Conservation (phyloP, 2,329 filamentous ascomycete species). For the Cladosporium velox region DNA sequence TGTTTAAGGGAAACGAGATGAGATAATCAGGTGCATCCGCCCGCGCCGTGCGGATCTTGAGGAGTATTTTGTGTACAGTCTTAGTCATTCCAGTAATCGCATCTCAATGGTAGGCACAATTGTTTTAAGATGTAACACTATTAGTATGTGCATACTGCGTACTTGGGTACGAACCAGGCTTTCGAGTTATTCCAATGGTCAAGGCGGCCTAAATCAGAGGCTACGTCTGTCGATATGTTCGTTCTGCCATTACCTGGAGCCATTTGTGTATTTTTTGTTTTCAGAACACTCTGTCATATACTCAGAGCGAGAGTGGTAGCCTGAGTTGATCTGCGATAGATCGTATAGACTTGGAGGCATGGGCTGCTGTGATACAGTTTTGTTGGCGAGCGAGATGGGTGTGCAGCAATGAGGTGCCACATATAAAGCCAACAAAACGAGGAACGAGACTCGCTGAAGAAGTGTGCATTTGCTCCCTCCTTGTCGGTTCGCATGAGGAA, state of each 20-base stretch:
- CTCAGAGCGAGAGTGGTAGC: not conserved
- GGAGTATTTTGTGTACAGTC: not conserved
- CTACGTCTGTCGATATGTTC: not conserved
- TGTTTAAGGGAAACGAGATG: not conserved
- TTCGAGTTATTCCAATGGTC: not conserved
- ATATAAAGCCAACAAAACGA: not conserved
- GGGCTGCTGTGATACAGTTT: not conserved
- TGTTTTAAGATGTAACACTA: not conserved
- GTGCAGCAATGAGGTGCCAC: not conserved
- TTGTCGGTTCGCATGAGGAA: not conserved
- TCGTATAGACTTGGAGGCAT: not conserved
- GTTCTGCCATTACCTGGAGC: not conserved
- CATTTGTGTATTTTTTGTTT: not conserved
- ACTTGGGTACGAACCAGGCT: not conserved
- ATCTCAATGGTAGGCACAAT: not conserved
- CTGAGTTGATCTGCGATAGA: not conserved
- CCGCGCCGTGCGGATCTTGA: not conserved
- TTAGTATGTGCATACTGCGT: not conserved
- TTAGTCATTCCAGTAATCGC: not conserved
- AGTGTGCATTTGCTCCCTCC: not conserved
- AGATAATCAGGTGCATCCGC: not conserved
- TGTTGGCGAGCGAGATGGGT: not conserved
- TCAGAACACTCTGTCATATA: not conserved
- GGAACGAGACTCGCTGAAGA: not conserved
- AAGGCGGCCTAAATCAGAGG: not conserved